Conservation (phyloP, 768 basidiomycete genomes). For the Mycena metata region DNA sequence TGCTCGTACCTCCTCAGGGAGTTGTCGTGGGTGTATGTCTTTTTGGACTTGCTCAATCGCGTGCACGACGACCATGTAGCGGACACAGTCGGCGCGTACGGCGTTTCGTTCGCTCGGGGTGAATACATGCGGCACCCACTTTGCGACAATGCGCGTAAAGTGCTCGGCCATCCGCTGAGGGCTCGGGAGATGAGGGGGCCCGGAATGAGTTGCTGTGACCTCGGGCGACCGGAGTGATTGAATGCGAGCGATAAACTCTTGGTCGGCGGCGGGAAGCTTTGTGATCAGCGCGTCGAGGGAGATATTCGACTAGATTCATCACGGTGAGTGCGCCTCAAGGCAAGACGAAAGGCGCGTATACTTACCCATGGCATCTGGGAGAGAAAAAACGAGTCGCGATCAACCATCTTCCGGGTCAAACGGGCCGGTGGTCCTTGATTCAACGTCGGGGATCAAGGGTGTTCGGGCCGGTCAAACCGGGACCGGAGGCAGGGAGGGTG, state of each 20-base stretch:
- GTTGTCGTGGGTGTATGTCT: constrained; percentile 34
- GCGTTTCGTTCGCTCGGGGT: constrained; percentile 26
- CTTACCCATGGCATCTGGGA: no score
- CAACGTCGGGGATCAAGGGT: no score
- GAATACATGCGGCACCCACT: constrained; percentile 38
- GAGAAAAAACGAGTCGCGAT: no score
- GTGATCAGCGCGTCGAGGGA: background rate
- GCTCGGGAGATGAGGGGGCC: constrained; percentile 6
- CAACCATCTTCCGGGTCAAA: no score
- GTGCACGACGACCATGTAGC: constrained; percentile 33
- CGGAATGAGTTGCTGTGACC: constrained; percentile 8
- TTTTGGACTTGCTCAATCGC: constrained; percentile 37
- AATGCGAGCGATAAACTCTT: constrained; percentile 25
- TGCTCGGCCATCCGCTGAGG: constrained; percentile 7
- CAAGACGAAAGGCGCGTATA: constrained; percentile 7
- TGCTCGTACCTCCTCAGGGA: constrained; percentile 35
- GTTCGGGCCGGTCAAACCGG: no score
- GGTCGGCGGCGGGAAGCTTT: constrained; percentile 21
- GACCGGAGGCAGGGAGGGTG: no score
- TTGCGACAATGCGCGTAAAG: constrained; percentile 45
- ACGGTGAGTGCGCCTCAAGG: background rate
- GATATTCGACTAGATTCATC: constrained; percentile 12
- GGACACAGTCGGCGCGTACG: constrained; percentile 29
- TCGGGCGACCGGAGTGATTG: constrained; percentile 16
- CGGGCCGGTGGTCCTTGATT: no score